Percentiles rank a stretch among this genome's conserved stretches.
Conservation (phyloP, 495 filamentous ascomycete genomes). For the Terfezia boudieri region DNA sequence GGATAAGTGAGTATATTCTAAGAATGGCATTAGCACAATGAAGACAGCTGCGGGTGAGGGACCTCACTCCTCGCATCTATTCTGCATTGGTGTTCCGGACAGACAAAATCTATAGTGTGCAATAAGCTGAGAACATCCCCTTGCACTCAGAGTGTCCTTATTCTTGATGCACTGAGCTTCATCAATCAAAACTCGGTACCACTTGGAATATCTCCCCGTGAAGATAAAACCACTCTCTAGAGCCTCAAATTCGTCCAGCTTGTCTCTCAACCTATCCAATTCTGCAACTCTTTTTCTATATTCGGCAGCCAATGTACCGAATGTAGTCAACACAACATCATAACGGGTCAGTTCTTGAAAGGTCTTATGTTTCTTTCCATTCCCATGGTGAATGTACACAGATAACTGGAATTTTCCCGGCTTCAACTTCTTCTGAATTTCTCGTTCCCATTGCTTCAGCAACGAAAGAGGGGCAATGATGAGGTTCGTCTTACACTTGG, state of each 20-base stretch:
- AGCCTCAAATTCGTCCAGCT: slow-evolving; percentile 15
- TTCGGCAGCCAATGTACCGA: slow-evolving; percentile 54
- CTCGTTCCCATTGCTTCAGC: slow-evolving; percentile 72
- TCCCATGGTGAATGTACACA: slow-evolving; percentile 43
- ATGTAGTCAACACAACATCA: slow-evolving; percentile 73
- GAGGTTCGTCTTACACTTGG: slow-evolving; percentile 52
- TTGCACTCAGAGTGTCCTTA: slow-evolving; percentile 39
- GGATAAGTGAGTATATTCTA: slow-evolving; percentile 41
- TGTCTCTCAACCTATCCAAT: slow-evolving; percentile 11
- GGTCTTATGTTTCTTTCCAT: slow-evolving; percentile 27
- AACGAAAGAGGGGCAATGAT: slow-evolving; percentile 75
- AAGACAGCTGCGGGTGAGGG: too few relatives aligned
- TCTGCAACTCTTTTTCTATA: slow-evolving; percentile 32
- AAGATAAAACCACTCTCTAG: slow-evolving; percentile 28
- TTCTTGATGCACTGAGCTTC: slow-evolving; percentile 95
- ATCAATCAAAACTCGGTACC: slow-evolving; percentile 51
- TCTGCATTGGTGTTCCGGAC: slow-evolving; percentile 92
- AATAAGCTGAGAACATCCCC: slow-evolving; percentile 37
- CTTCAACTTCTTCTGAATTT: slow-evolving; percentile 53
- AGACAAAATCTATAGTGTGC: slow-evolving; percentile 58
- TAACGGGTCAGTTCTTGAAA: slow-evolving; percentile 41
- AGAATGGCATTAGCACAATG: too few relatives aligned
- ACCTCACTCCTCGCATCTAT: slow-evolving; percentile 42
- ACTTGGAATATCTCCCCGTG: slow-evolving; percentile 40
- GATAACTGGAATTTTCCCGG: slow-evolving; percentile 33